These are phyloP conservation scores for Pseudonitzschia multistriata DNA, from an alignment of 108 stramenopile species.

Conservation along the genomic window DNA sequence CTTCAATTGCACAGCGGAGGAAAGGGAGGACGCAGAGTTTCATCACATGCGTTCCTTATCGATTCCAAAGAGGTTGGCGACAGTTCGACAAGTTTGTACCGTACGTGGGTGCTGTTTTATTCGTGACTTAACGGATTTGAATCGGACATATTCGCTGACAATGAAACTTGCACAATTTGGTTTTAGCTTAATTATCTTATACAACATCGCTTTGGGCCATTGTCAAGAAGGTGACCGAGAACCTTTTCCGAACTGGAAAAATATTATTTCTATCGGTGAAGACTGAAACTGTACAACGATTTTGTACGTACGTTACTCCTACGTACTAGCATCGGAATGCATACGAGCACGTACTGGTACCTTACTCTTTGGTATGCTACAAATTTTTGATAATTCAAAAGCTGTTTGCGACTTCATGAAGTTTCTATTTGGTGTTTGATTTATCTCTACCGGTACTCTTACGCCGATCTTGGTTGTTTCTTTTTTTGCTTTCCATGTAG, in stretches of 20 bases:
- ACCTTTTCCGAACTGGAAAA: no score
- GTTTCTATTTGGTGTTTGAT: no score
- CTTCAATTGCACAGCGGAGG: not conserved
- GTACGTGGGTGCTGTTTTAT: not conserved
- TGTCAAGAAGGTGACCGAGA: no score
- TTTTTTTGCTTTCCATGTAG: conserved; percentile 38
- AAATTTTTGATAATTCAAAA: no score
- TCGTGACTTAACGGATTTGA: not conserved
- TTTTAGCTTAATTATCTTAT: not conserved
- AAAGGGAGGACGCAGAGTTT: not conserved
- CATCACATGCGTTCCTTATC: not conserved
- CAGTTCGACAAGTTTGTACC: not conserved
- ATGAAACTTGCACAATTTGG: not conserved
- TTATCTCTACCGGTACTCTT: conserved; percentile 34
- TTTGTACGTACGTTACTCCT: no score
- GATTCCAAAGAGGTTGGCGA: not conserved
- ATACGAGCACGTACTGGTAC: no score
- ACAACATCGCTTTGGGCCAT: not conserved
- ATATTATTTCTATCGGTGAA: no score
- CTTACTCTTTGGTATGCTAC: no score
- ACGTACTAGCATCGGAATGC: no score
- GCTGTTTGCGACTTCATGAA: no score
- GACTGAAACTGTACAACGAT: no score
- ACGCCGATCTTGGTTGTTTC: conserved; percentile 29
- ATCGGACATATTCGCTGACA: not conserved